Conservation (phyloP, 306 rosid species). For the Sphenostylis stenocarpa region DNA sequence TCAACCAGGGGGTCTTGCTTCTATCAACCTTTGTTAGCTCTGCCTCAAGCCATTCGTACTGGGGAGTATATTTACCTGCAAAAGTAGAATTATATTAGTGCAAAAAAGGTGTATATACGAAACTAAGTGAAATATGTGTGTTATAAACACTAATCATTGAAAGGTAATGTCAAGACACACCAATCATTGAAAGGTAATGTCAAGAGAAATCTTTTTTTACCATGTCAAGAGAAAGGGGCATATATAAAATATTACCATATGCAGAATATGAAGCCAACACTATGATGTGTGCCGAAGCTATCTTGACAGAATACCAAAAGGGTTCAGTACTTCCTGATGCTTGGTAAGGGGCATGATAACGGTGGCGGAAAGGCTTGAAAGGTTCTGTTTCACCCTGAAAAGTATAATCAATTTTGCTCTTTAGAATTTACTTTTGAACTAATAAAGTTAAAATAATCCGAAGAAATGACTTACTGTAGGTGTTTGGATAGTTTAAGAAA, state of each 20-base stretch:
- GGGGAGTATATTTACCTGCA: constrained; percentile 74
- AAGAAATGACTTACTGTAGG: neutral
- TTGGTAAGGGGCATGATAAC: constrained; percentile 52
- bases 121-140: neutral
- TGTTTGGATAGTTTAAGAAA: too few relatives aligned
- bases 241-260: constrained; percentile 47
- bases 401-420: neutral
- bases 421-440: neutral
- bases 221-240: constrained; percentile 14
- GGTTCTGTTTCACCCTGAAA: constrained; percentile 64
- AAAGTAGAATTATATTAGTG: neutral
- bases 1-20: constrained; percentile 72
- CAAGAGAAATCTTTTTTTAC: neutral
- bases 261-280: constrained; percentile 74
- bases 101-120: neutral
- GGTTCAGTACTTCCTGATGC: constrained; percentile 57
- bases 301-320: constrained; percentile 79
- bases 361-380: constrained; percentile 55
- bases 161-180: neutral
- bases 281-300: constrained; percentile 72
- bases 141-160: neutral
- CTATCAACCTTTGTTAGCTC: constrained; percentile 67
- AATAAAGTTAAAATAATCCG: too few relatives aligned
- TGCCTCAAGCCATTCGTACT: constrained; percentile 57
- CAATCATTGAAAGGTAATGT: neutral